phyloP scores from a whole-genome alignment of 1,139 yeast species.

The Zygoascus hellenicus region DNA sequence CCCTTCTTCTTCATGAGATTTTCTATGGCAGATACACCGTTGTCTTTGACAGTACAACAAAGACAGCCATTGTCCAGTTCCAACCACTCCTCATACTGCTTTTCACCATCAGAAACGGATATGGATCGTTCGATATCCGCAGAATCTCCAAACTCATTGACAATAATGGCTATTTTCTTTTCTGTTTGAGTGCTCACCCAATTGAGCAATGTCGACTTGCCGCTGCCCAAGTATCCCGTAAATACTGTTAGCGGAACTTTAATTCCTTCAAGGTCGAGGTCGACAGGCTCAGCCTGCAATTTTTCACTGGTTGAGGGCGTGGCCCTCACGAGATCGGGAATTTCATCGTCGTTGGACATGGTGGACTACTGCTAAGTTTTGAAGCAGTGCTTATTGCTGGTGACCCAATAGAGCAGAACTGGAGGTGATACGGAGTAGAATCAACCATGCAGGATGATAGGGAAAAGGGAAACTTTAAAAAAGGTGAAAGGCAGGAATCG shows the following conservation, averaged over 20 bases:
- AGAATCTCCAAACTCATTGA: slow-evolving; percentile 58
- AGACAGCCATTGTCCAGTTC: slow-evolving; percentile 95
- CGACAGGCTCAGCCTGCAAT: slow-evolving; percentile 10
- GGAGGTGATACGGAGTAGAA: too few species aligned
- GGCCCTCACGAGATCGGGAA: slow-evolving; percentile 10
- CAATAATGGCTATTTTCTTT: slow-evolving; percentile 76
- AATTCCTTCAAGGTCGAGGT: slow-evolving; percentile 17
- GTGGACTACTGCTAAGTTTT: background rate
- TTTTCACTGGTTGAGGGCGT: background rate
- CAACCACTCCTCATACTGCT: slow-evolving; percentile 78
- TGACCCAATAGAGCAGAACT: too few species aligned
- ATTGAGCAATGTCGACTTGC: slow-evolving; percentile 82
- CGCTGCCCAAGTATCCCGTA: slow-evolving; percentile 94
- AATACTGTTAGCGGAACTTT: slow-evolving; percentile 88
- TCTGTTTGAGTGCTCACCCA: slow-evolving; percentile 63
- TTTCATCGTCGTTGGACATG: slow-evolving; percentile 8
- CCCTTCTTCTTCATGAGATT: slow-evolving; percentile 69
- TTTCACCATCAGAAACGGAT: slow-evolving; percentile 57
- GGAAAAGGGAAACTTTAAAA: too few species aligned
- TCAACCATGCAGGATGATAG: too few species aligned
- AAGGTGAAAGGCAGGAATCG: too few species aligned
- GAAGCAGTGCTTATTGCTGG: too few species aligned
- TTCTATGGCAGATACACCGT: slow-evolving; percentile 92
- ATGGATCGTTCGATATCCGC: slow-evolving; percentile 84
- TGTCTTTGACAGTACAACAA: slow-evolving; percentile 93